Base-by-base conservation (phyloP, 805 yeast genomes). In the Zygotorulaspora florentina region DNA sequence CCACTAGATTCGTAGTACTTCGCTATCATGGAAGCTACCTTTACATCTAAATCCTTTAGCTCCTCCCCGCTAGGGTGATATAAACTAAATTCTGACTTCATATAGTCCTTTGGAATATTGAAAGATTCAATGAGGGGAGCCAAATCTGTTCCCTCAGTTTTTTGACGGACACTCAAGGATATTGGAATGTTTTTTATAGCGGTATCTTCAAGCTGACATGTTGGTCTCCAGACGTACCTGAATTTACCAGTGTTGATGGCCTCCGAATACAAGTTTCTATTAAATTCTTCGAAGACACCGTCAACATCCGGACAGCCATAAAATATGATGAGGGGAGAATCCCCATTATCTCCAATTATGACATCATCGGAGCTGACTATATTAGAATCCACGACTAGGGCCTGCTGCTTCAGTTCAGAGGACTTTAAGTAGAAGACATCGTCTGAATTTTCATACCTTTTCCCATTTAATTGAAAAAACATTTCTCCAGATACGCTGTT, bases 371-470 rank as follows among this genome's bases (percentile, higher is more conserved):
- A 70, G 3, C 67, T 37, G 12, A 67, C 25, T 2, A 56, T 41
- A 3, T 48, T 40, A 3, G 48, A 47, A 38, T 59, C 64, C 1
- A 52, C 39, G 8, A 54, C 26, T 17, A 20, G 20, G 7, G 54
- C 47, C 42, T 62, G 67, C 9, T 42, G 46, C 18, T 50, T 43
- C 5, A 60, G 55, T n/a, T 68, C 66, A 20, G 70, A 69, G 0
- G 87, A 77, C 61, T 84, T 83, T 46, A 93, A 70, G 2, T 96
- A 95, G 62, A 79, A 93, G 1, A 88, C 75, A 46, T 85, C 95
- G 45, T 79, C 86, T 2, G 82, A 69, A 8, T 83, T 77, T 55
- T 89, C 81, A 57, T 82, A 83, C 13, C 39, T 48, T 40, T 53
- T 47, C 2, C 55, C 55, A 41, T 62, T 62, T 26, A 65, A 37